phyloP scores from a whole-genome alignment of 371 early-diverging fungal genomes.

The Mucor velutinosus region DNA sequence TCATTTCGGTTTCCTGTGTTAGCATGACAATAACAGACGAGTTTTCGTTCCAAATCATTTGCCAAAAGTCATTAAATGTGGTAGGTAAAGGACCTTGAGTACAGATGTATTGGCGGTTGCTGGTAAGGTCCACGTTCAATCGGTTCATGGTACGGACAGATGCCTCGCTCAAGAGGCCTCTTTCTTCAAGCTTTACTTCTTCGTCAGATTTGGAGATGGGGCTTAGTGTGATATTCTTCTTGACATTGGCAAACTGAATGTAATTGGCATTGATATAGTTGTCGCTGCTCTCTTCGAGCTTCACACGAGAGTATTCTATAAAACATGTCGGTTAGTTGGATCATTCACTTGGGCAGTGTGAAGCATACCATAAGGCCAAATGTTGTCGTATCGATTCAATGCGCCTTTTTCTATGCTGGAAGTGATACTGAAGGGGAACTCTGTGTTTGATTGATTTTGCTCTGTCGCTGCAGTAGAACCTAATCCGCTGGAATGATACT shows the following conservation, averaged over 20 bases:
- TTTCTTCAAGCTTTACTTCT: slow-evolving; percentile 9
- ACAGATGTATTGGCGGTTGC: slow-evolving; percentile 63
- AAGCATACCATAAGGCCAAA: slow-evolving; percentile 66
- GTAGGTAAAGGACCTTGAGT: slow-evolving; percentile 85
- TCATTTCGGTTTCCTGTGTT: slow-evolving; percentile 77
- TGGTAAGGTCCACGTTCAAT: neutral
- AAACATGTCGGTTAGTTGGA: neutral
- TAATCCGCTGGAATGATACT: slow-evolving; percentile 29
- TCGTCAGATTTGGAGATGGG: slow-evolving; percentile 4
- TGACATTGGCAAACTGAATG: slow-evolving; percentile 28
- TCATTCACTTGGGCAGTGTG: neutral
- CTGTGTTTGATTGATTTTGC: slow-evolving; percentile 10
- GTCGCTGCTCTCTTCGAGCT: slow-evolving; percentile 33
- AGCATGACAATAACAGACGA: slow-evolving; percentile 81
- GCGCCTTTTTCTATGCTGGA: slow-evolving; percentile 61
- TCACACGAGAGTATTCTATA: slow-evolving; percentile 59
- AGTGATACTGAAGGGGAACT: slow-evolving; percentile 49
- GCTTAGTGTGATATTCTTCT: slow-evolving; percentile 6
- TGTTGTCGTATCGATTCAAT: slow-evolving; percentile 73
- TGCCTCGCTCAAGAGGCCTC: slow-evolving; percentile 19
- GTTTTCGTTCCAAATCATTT: slow-evolving; percentile 81
- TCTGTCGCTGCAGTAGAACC: neutral
- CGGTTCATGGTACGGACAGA: slow-evolving; percentile 17
- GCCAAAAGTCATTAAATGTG: slow-evolving; percentile 86
- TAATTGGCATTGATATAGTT: slow-evolving; percentile 87